Base-by-base conservation (phyloP, 2,329 filamentous ascomycete species). In the Sarocladium kiliense region DNA sequence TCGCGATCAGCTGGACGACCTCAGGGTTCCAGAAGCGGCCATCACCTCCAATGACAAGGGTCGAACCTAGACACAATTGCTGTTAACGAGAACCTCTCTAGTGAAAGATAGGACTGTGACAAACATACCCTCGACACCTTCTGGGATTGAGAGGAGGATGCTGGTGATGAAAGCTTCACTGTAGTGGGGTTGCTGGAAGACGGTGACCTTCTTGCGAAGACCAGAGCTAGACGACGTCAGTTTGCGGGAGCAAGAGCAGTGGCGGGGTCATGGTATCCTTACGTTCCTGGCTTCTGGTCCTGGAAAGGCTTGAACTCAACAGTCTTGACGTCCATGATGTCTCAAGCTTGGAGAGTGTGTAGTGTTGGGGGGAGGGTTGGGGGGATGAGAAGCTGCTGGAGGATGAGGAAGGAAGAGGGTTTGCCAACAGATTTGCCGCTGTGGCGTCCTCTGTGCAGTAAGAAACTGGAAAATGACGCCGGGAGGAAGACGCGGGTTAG, bases 281-380 rank as follows among this genome's bases (percentile, higher is more conserved):
- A 97, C 93, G 93, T 97, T 83, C 93, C 93, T 61, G 93, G 91
- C 82, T 99, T 99, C 83, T 99, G 94, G 82, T 97, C 94, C 61
- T 87, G 81, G 75, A 94, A 97, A 58, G 92, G 84, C 72, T 85
- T 85, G 73, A 96, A 85, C 64, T 88, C 82, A 67, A 97, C 89
- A 55, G 87, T 90, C 74, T 89, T 82, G 74, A 79, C 70, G 62
- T 76, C 75, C 91, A 96, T 94, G 67, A 61, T 80, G 37, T 47
- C 32, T 53, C 32, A 42, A 56, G 55, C 55, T 57, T 54, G 55
- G 49, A 54, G 56, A 14, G 26, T 37, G 14, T 32, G 41, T 34
- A 12, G 26, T 34, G 21, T 39, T 21, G 18, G 18, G 21, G 18
- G 21, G 58, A 50, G 53, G 49, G 55, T 27, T 37, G 36, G 27